Evolutionary conservation across 768 basidiomycete genomes (phyloP).

Genomic region (Tephrocybe sp.): DNA sequence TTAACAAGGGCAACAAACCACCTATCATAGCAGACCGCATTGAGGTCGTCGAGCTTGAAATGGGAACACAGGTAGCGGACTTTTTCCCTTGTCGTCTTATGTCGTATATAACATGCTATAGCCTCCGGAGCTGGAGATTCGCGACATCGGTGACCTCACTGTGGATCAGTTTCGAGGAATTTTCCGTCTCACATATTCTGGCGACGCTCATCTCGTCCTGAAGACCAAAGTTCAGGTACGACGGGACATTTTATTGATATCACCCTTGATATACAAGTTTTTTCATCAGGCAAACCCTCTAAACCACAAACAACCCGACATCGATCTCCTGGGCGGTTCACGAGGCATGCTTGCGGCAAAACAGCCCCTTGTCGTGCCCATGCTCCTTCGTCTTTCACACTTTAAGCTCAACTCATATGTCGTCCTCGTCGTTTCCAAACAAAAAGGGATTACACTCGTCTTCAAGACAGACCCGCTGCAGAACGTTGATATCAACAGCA

Average conservation of each 20-base stretch:
- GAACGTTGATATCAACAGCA: conserved; percentile 95
- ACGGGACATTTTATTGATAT: neutral
- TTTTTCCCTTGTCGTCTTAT: neutral
- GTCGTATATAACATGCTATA: conserved; percentile 30
- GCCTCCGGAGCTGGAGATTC: conserved; percentile 96
- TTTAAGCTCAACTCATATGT: conserved; percentile 94
- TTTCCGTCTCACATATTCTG: conserved; percentile 91
- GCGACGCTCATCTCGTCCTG: conserved; percentile 87
- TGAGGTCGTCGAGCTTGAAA: conserved; percentile 97
- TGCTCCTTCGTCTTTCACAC: conserved; percentile 95
- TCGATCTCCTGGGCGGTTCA: conserved; percentile 81
- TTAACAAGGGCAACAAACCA: conserved; percentile 97
- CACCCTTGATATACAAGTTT: neutral
- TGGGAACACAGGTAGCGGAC: conserved; percentile 86
- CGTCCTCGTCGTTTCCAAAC: conserved; percentile 95
- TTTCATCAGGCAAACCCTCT: conserved; percentile 83
- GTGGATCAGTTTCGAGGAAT: conserved; percentile 96
- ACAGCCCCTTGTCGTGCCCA: conserved; percentile 94
- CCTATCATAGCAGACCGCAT: conserved; percentile 97
- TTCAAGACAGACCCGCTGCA: conserved; percentile 99
- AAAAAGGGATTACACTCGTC: conserved; percentile 97
- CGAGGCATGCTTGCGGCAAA: conserved; percentile 92
- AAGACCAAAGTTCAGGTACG: conserved; percentile 92
- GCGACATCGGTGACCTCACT: conserved; percentile 96
- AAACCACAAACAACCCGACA: conserved; percentile 89